Base-by-base conservation (phyloP, 139 green algal species). In the Desmodesmus armatus region DNA sequence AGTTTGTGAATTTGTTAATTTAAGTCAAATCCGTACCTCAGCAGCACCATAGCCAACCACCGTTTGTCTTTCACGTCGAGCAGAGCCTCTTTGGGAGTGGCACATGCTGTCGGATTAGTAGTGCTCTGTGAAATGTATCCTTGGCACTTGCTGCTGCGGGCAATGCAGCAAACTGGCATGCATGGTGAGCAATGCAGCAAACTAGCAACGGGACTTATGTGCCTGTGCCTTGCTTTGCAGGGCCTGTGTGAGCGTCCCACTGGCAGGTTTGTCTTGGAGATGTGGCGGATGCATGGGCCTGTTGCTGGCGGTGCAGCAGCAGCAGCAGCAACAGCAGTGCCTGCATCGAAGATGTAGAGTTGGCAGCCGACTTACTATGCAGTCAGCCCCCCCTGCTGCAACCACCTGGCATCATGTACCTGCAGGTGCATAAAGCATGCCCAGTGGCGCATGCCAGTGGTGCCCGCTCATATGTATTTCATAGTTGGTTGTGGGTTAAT, bases 231-330 rank as follows among this genome's bases (percentile, higher is more conserved):
- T 5, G 4, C 40, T 19, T n/a, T 71, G 53, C 37, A 70, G 76
- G 33, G 6, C 17, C 37, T 82, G 76, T 23, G 53, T 13, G 35
- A 70, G 37, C 55, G 76, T 19, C 76, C 76, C 4, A 82, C 76
- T 2, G 76, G 76, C 19, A 47, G 49, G 55, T 82, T 40, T 17
- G n/a, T 82, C 21, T 25, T 82, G 35, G 49, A 71, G 3, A 25
- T 82, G 53, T 82, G 76, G 76, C 3, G 25, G 31, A 4, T 55
- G 33, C 76, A 82, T 33, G 76, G 76, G n/a, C 73, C 73, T 67
- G 13, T 15, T 23, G 47, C 47, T 58, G 47, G 47, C 47, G 13
- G 47, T 15, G 13, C 17, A 15, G 13, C 13, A 13, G 47, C 47
- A 23, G 47, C 13, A 23, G 13, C 47, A 23, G 47, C 47, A 23